A percentile compares a stretch with the other conserved stretches of the same genome.
These are phyloP conservation scores for Quercus agrifolia DNA, from an alignment of 306 rosid species.

Conservation along the genomic window DNA sequence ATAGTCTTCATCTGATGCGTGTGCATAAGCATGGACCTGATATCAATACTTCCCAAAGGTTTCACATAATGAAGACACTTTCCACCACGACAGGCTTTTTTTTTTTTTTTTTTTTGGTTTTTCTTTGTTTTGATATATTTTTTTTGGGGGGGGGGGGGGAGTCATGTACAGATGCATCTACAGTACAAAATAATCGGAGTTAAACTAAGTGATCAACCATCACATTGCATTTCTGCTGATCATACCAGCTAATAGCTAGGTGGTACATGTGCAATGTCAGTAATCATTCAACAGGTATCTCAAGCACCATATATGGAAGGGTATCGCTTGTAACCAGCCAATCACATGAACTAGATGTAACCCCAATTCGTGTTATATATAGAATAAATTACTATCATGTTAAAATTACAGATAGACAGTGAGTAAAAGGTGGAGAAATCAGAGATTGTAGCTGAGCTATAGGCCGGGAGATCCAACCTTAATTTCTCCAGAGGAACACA, in stretches of 20 bases:
- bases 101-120: no score
- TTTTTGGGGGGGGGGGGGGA: neutral
- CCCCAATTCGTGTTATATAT: neutral
- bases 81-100: no score
- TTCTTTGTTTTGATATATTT: no score
- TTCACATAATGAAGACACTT: no score
- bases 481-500: constrained; percentile 55
- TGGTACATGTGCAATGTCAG: neutral
- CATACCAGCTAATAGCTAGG: neutral
- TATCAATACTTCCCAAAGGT: no score
- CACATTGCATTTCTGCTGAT: neutral
- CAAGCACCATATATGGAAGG: neutral
- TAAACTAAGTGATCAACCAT: neutral
- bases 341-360: constrained; percentile 5
- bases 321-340: neutral
- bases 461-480: constrained; percentile 43
- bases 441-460: neutral
- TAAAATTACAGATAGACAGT: neutral
- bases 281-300: neutral
- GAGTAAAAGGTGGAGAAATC: neutral
- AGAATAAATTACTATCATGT: neutral
- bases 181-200: neutral
- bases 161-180: neutral
- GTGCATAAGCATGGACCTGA: no score
- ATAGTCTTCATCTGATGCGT: no score